Percentiles rank a stretch among this genome's conserved stretches.
These are phyloP conservation scores for Aspergillus sojae DNA, from an alignment of 2,329 filamentous ascomycete species.

Conservation along the genomic window DNA sequence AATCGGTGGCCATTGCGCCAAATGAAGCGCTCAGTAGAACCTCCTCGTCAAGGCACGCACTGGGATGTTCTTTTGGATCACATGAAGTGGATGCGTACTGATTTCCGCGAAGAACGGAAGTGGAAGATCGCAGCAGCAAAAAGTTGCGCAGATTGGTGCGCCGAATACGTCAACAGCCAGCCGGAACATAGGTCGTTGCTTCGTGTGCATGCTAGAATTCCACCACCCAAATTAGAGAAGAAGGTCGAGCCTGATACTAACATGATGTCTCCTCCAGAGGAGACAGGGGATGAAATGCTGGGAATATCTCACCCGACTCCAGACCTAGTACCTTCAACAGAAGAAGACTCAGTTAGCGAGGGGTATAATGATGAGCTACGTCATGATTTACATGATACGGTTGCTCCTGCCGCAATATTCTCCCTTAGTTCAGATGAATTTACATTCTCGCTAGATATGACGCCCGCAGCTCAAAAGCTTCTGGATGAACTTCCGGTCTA, in stretches of 20 bases:
- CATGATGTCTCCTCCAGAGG: conserved; percentile 36
- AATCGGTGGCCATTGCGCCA: conserved; percentile 94
- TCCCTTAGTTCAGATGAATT: conserved; percentile 80
- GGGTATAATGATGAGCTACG: conserved; percentile 49
- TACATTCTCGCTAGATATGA: conserved; percentile 74
- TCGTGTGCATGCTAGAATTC: conserved; percentile 61
- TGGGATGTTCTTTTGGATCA: conserved; percentile 86
- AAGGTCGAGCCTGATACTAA: conserved; percentile 31
- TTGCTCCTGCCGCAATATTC: conserved; percentile 77
- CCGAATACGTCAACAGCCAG: conserved; percentile 72
- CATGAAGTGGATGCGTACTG: conserved; percentile 97
- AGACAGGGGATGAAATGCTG: conserved; percentile 34
- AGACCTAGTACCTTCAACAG: conserved; percentile 66
- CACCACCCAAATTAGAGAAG: conserved; percentile 28
- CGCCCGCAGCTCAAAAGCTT: conserved; percentile 73
- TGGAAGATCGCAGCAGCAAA: conserved; percentile 86
- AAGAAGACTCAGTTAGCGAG: conserved; percentile 60
- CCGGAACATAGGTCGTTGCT: conserved; percentile 66
- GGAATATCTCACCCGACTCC: conserved; percentile 59
- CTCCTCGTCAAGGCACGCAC: conserved; percentile 73
- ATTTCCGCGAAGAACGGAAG: conserved; percentile 90
- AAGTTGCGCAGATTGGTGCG: conserved; percentile 79
- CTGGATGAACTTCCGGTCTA: conserved; percentile 82
- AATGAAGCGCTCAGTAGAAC: conserved; percentile 80
- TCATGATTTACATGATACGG: conserved; percentile 44